phyloP scores from a whole-genome alignment of 2,329 filamentous ascomycete genomes.

The Monosporascus sp. region DNA sequence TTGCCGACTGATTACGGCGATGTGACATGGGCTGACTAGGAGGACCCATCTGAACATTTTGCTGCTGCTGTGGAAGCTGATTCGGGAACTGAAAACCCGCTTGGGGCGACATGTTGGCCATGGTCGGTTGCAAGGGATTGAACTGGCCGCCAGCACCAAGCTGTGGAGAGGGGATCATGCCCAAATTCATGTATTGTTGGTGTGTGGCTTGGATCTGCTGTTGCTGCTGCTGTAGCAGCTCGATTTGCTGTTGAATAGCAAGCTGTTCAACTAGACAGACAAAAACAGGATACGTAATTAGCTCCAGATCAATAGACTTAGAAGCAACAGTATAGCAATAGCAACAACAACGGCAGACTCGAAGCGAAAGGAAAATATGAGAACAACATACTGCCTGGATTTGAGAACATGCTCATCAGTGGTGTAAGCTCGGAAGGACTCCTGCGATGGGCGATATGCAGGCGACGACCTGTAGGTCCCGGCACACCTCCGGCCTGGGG shows the following conservation, averaged over 20 bases:
- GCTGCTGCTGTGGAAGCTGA: conserved; percentile 63
- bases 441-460: conserved; percentile 95
- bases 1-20: conserved; percentile 95
- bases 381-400: conserved; percentile 49
- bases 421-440: conserved; percentile 97
- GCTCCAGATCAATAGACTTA: conserved; percentile 1
- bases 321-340: conserved; percentile 7
- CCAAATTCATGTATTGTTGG: conserved; percentile 97
- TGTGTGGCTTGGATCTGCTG: conserved; percentile 95
- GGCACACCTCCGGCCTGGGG: conserved; percentile 50
- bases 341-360: conserved; percentile 2
- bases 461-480: conserved; percentile 78
- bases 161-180: conserved; percentile 85
- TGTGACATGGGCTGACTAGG: conserved; percentile 78
- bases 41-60: conserved; percentile 68
- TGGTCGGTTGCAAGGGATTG: conserved; percentile 73
- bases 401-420: conserved; percentile 85
- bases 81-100: conserved; percentile 85
- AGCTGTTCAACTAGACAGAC: conserved; percentile 79
- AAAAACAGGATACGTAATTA: conserved; percentile 18
- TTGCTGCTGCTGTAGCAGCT: conserved; percentile 94
- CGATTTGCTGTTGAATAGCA: conserved; percentile 96
- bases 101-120: conserved; percentile 74
- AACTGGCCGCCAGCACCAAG: conserved; percentile 67
- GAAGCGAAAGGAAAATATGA: conserved; percentile 4